Base-by-base conservation (phyloP, 2,329 filamentous ascomycete species). In the Diplodia corticola region DNA sequence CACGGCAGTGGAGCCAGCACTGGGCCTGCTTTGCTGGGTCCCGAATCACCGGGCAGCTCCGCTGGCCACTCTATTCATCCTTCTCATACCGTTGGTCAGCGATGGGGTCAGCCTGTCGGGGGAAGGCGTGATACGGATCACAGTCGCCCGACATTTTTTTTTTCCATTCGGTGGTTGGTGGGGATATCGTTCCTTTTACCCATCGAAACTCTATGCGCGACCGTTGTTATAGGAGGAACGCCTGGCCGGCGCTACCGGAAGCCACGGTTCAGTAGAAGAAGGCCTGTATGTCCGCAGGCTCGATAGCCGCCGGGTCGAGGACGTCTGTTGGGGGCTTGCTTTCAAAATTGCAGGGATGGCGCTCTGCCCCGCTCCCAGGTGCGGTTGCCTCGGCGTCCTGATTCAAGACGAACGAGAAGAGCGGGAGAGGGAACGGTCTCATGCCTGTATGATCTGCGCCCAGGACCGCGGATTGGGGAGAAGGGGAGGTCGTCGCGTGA, bases 361-460 rank as follows among this genome's bases (percentile, higher is more conserved):
- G 40, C 17, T 26, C 15, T 15, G 30, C 24, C n/a, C 51, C 30
- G 30, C 10, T 13, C 54, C 22, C 54, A 33, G 35, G 20, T 20
- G n/a, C 40, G n/a, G n/a, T n/a, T 30, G 20, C 4, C 37, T 46
- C 46, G 37, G 37, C 55, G 17, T 44, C n/a, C 44, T 61, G 40
- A 35, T 35, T 61, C 57, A 49, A 10, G 40, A n/a, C 40, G 40
- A 44, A 44, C 26, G 6, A 24, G 24, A 17, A 9, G 44, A 22
- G n/a, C 37, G 5, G 2, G 40, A 61, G 26, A 24, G 57, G 24
- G 3, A n/a, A n/a, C 13, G 57, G 40, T 24, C 57, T 49, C 57
- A 61, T 49, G 57, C 40, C 48, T 61, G 57, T 49, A 20, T 61
- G 57, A 61, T 61, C 57, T 61, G 40, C 57, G 44, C n/a, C 57